Base-by-base conservation (phyloP, 2,329 filamentous ascomycete species). In the Aspergillus sojae region DNA sequence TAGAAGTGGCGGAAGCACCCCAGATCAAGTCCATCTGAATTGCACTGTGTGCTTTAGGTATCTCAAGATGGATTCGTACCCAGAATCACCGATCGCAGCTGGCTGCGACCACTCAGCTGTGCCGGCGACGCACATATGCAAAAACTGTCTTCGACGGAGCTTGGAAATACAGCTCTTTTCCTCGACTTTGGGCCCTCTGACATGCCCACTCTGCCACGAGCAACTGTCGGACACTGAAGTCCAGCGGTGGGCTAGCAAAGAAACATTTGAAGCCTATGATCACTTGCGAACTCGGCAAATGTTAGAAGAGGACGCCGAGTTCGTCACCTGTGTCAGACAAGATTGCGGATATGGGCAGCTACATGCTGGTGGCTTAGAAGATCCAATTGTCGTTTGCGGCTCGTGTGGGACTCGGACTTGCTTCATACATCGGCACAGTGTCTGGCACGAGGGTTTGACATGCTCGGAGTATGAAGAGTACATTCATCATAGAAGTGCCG, bases 391-490 rank as follows among this genome's bases (percentile, higher is more conserved):
- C 26, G 62, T 64, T 6, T 69, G 66, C 52, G 53, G 60, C 21
- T 63, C 64, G 1, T 68, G 67, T 28, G 67, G 67, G 10, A 65
- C 59, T 36, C 59, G 62, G 30, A 69, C 64, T 28, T 69, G 65
- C 36, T 68, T 67, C 30, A 64, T 62, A 21, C 66, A 69, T 61
- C 62, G 65, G 11, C 41, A 61, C 16, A 62, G 32, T 9, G 52
- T 60, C 6, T 69, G 66, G 66, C 67, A 69, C 32, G 64, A 68
- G 19, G 66, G 67, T 9, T 55, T 67, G 54, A 63, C 65, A 3
- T 69, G 67, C 34, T 65, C 60, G 21, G 62, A 69, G 39, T 67
- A 67, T 45, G 67, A 69, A 36, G 57, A 50, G 11, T 30, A 48
- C 10, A 39, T 19, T 14, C 28, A 34, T 16, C 26, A 11, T 14